phyloP scores from a whole-genome alignment of 2,329 filamentous ascomycete genomes.

The Volutella citrinella region DNA sequence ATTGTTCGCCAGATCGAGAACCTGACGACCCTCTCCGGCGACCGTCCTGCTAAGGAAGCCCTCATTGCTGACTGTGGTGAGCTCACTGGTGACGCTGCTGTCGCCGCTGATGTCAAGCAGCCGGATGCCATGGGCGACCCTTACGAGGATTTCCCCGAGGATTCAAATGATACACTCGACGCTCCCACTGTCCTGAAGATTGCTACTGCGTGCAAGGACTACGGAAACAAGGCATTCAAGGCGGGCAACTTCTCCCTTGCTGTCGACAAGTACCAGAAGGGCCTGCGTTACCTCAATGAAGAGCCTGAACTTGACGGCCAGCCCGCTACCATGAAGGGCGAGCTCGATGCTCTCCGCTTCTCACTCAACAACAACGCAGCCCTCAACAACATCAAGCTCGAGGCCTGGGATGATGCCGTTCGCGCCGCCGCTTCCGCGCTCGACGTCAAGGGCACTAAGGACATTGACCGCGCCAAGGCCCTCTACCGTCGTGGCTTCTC shows the following conservation, averaged over 20 bases:
- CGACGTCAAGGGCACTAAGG: conserved; percentile 60
- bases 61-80: conserved; percentile 83
- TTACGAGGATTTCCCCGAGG: conserved; percentile 95
- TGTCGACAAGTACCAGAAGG: conserved; percentile 93
- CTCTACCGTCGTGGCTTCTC: conserved; percentile 80
- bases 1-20: conserved; percentile 89
- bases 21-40: conserved; percentile 66
- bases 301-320: conserved; percentile 74
- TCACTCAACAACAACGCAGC: conserved; percentile 86
- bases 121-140: conserved; percentile 82
- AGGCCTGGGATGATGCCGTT: conserved; percentile 66
- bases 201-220: conserved; percentile 81
- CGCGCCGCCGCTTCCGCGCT: conserved; percentile 72
- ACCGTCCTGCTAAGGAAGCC: conserved; percentile 74
- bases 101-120: conserved; percentile 62
- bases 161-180: conserved; percentile 62
- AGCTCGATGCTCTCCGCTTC: conserved; percentile 74
- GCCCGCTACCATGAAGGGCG: conserved; percentile 61
- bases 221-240: conserved; percentile 93
- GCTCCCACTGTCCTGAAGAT: conserved; percentile 72
- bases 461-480: conserved; percentile 84
- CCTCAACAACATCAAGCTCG: conserved; percentile 79
- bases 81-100: conserved; percentile 68
- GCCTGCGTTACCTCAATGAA: conserved; percentile 82
- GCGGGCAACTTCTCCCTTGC: conserved; percentile 65